Conservation (phyloP, 2,329 filamentous ascomycete species). For the Calonectria montana region DNA sequence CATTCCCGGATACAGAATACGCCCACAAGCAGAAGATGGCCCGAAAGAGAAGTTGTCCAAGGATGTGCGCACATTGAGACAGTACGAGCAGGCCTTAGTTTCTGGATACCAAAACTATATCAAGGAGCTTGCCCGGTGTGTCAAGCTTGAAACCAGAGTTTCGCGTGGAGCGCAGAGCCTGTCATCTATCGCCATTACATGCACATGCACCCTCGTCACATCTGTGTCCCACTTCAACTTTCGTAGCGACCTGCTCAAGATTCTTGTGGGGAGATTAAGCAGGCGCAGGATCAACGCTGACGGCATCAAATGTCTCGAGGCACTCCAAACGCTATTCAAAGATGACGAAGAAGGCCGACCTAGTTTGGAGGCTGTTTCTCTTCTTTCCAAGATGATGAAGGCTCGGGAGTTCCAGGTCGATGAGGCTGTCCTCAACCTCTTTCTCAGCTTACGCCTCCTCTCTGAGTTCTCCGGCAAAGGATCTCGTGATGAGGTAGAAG, state of each 20-base stretch:
- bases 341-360: slow-evolving; percentile 92
- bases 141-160: slow-evolving; percentile 64
- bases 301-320: slow-evolving; percentile 80
- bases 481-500: slow-evolving; percentile 81
- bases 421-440: slow-evolving; percentile 88
- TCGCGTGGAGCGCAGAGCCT: slow-evolving; percentile 61
- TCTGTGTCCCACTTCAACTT: slow-evolving; percentile 98
- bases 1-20: slow-evolving; percentile 95
- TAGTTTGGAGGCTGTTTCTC: slow-evolving; percentile 85
- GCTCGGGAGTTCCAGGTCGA: slow-evolving; percentile 84
- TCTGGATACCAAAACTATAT: slow-evolving; percentile 88
- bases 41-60: slow-evolving; percentile 87
- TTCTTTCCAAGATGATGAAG: slow-evolving; percentile 96
- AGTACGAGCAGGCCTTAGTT: slow-evolving; percentile 90
- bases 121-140: slow-evolving; percentile 76
- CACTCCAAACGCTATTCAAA: slow-evolving; percentile 83
- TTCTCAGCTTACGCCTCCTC: slow-evolving; percentile 88
- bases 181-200: slow-evolving; percentile 82
- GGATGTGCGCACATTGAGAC: slow-evolving; percentile 83
- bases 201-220: slow-evolving; percentile 82
- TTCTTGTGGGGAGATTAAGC: slow-evolving; percentile 86
- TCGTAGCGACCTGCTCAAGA: slow-evolving; percentile 85
- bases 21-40: slow-evolving; percentile 80
- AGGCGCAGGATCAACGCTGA: slow-evolving; percentile 77
- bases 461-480: slow-evolving; percentile 89